Conservation (phyloP, 148 eudicot genomes). For the Pouteria glomerata region DNA sequence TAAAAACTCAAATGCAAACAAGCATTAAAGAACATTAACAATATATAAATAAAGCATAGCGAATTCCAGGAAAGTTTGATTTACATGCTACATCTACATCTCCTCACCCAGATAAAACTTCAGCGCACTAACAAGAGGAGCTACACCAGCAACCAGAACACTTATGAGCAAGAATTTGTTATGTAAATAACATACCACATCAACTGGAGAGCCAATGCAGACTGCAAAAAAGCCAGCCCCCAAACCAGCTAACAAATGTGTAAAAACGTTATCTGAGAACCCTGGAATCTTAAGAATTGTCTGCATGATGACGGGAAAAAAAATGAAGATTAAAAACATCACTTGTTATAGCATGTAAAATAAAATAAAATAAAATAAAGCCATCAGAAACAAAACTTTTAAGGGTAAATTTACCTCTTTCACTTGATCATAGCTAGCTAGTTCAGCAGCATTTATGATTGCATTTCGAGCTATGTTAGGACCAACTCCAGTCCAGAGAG, state of each 20-base stretch:
- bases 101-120: conserved; percentile 1
- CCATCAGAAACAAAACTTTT: neutral
- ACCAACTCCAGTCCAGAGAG: conserved; percentile 96
- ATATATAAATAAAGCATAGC: neutral
- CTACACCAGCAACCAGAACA: neutral
- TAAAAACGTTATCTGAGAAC: conserved; percentile 79
- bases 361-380: neutral
- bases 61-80: no score
- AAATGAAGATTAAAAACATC: conserved; percentile 6
- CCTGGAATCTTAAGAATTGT: conserved; percentile 89
- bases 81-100: neutral
- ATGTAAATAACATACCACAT: conserved; percentile 54
- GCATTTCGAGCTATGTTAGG: conserved; percentile 98
- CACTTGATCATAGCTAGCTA: conserved; percentile 99
- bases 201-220: conserved; percentile 98
- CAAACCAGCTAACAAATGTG: conserved; percentile 82
- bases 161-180: neutral
- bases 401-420: conserved; percentile 52
- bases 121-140: neutral
- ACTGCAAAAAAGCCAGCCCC: conserved; percentile 98
- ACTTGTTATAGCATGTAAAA: neutral
- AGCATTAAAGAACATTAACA: neutral
- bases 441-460: conserved; percentile 96
- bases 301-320: conserved; percentile 40
- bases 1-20: neutral